A percentile compares a stretch with the other conserved stretches of the same genome.
phyloP scores from a whole-genome alignment of 1,139 yeast species.

The Chernovozyma sophiae-reginae region DNA sequence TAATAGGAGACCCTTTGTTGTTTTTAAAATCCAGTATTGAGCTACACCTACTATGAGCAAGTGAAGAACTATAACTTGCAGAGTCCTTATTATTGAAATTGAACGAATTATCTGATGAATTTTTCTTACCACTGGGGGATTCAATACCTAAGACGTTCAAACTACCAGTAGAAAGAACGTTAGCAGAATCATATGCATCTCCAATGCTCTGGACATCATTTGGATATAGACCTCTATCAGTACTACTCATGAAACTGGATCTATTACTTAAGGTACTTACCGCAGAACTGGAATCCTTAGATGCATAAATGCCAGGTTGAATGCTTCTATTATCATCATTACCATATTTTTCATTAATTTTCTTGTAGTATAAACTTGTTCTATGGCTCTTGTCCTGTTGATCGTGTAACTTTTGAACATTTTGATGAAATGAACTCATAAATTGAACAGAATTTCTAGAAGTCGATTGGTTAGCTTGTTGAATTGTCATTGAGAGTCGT shows the following conservation, averaged over 20 bases:
- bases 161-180: neutral
- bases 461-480: constrained; percentile 23
- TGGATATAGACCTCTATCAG: too few species aligned
- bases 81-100: neutral
- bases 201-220: too few species aligned
- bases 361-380: constrained; percentile 33
- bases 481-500: constrained; percentile 37
- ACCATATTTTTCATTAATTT: constrained; percentile 16
- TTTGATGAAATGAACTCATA: constrained; percentile 41
- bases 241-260: constrained; percentile 20
- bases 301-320: neutral
- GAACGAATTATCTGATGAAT: neutral
- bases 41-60: constrained; percentile 2
- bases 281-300: constrained; percentile 11
- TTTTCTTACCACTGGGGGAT: neutral
- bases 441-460: constrained; percentile 41
- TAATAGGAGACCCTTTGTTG: constrained; percentile 1
- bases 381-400: constrained; percentile 8
- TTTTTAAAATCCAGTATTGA: constrained; percentile 2
- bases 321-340: neutral
- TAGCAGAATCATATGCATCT: neutral
- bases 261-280: constrained; percentile 25
- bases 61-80: constrained; percentile 2
- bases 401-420: constrained; percentile 19
- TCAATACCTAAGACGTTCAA: neutral